These are phyloP conservation scores for Alisma plantagoaquatica DNA, from an alignment of 106 monocot genomes.

Conservation along the genomic window DNA sequence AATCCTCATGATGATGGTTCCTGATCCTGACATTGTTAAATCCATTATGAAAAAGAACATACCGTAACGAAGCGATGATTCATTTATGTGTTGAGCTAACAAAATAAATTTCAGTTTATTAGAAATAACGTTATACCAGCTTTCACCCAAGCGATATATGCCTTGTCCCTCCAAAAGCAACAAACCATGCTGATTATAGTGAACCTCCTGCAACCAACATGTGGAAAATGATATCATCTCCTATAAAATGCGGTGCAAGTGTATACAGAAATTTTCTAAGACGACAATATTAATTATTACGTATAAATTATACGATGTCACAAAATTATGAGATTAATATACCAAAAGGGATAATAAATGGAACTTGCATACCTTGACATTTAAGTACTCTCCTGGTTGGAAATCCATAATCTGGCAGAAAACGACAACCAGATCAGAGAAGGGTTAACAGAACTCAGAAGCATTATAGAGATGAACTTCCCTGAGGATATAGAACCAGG, in stretches of 20 bases:
- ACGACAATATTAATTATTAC: background rate
- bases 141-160: conserved; percentile 86
- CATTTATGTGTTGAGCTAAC: background rate
- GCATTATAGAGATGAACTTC: no score
- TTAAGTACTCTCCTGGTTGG: conserved; percentile 89
- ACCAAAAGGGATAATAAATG: background rate
- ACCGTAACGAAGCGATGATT: background rate
- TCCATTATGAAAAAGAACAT: background rate
- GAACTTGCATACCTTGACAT: conserved; percentile 59
- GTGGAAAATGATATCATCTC: conserved; percentile 1
- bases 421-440: no score
- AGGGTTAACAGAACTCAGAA: no score
- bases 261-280: background rate
- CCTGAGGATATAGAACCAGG: no score
- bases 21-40: background rate
- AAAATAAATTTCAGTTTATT: background rate
- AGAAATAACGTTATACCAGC: conserved; percentile 41
- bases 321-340: background rate
- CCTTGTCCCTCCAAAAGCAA: conserved; percentile 94
- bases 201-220: conserved; percentile 67
- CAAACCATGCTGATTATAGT: conserved; percentile 97
- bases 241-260: background rate
- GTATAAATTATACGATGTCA: background rate
- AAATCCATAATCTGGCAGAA: conserved; percentile 95
- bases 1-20: background rate